phyloP scores from a whole-genome alignment of 495 filamentous ascomycete genomes.

The Chaetomidium leptoderma region DNA sequence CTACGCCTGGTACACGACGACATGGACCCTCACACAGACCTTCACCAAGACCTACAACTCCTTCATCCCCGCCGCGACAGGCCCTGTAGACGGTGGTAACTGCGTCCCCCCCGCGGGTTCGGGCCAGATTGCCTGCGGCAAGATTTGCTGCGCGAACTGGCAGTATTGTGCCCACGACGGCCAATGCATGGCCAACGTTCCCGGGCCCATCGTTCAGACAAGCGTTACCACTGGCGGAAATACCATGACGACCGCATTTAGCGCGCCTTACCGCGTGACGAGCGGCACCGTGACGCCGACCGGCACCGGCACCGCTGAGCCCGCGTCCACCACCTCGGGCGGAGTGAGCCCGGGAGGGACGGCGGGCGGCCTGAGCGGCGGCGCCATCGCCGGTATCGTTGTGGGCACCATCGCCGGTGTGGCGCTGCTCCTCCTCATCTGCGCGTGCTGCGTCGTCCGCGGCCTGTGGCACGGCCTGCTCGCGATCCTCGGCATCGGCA shows the following conservation, averaged over 20 bases:
- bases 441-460: conserved; percentile 67
- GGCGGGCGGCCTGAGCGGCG: conserved; percentile 60
- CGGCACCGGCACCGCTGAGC: conserved; percentile 26
- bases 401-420: conserved; percentile 79
- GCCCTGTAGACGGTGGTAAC: conserved; percentile 37
- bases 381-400: conserved; percentile 93
- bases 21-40: conserved; percentile 65
- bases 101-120: conserved; percentile 52
- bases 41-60: conserved; percentile 62
- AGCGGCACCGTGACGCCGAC: conserved; percentile 48
- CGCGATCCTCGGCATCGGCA: conserved; percentile 61
- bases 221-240: conserved; percentile 33
- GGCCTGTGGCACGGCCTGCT: conserved; percentile 60
- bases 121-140: conserved; percentile 65
- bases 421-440: conserved; percentile 65
- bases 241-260: conserved; percentile 45
- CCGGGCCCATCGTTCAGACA: conserved; percentile 29
- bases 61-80: conserved; percentile 37
- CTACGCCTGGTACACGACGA: conserved; percentile 66
- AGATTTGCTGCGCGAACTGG: conserved; percentile 66
- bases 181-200: conserved; percentile 41
- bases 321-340: conserved; percentile 45
- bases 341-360: conserved; percentile 26
- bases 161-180: conserved; percentile 58
- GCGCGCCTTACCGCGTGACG: conserved; percentile 66